Base-by-base conservation (phyloP, 306 rosid genomes). In the Styphnolobium japonicum region DNA sequence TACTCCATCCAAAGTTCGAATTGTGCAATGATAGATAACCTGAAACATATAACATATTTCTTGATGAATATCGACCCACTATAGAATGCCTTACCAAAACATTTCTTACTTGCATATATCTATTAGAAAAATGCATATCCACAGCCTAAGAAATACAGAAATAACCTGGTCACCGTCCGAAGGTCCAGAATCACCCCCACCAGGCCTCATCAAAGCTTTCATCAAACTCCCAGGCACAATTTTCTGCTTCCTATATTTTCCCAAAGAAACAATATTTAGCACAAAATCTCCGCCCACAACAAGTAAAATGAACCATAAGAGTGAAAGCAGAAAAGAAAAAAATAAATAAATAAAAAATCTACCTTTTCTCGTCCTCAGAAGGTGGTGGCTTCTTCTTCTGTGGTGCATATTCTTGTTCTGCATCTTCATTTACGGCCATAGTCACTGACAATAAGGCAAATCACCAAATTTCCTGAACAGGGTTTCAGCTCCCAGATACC, bases 141-240 rank as follows among this genome's bases (percentile, higher is more conserved):
- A 45, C 10, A 61, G 53, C 55, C 27, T 1, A 48, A 16, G 10
- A 36, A 85, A 55, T 10, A 64, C 43, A 82, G 55, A 78, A 67
- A 74, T 40, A 85, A 95, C 98, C 96, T 95, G 98, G 43, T 93
- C 96, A 64, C 93, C 98, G 46, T 95, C 94, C 0, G 93, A 90
- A 57, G 99, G 96, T 21, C 61, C 86, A 22, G 82, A 86, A 65
- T 93, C 98, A 53, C 96, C 96, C 7, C 90, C 98, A 58, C 99
- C 98, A 34, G 96, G 94, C 85, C 93, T 92, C 55, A 95, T 40
- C 88, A 88, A 23, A 23, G 99, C 98, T 88, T 95, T 95, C 98
- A 93, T 91, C 93, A 95, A 80, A 81, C 92, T 90, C 78, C 97
- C 98, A 14, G 96, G 91, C 58, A 76, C 90, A 74, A 95, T 86